Base-by-base conservation (phyloP, 2,329 filamentous ascomycete species). In the Paraphoma sp. region DNA sequence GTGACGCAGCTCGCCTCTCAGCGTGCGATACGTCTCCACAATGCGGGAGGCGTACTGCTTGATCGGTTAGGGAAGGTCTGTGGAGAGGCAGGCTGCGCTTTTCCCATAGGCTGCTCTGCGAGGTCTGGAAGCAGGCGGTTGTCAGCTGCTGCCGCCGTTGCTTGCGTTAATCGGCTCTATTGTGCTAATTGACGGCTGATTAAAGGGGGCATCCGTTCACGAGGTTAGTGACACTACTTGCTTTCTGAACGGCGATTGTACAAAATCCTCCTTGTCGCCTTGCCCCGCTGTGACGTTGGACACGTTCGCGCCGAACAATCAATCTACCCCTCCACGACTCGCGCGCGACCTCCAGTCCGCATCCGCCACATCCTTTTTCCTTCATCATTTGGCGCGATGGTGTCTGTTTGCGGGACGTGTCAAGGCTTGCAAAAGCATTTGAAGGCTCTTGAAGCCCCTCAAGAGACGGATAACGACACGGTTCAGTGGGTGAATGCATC, bases 341-440 rank as follows among this genome's bases (percentile, higher is more conserved):
- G 47, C 48, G 51, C 54, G 38, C 43, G 47, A 45, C 45, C 46
- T 16, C 28, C 53, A 45, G 43, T 48, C 48, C 48, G 40, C 54
- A 28, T 46, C 45, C 47, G 30, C 14, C 40, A 23, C 8, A 10
- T n/a, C 51, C 29, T 28, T 10, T 16, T 31, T 41, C 9, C 29
- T 49, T 31, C 9, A 50, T 49, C 43, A 30, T 42, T 50, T 45
- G 31, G 30, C 59, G 57, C 59, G 31, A 73, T 73, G 69, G 69
- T 67, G n/a, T 67, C 66, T 50, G 62, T 69, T 30, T 75, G 72
- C 62, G 62, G 62, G 28, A 72, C 68, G 53, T 75, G 72, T 60
- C 70, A 70, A 67, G 67, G 71, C 51, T 58, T 75, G 54, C 72
- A 76, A 51, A 73, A 68, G 53, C 63, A 72, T 45, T 63, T 67